Evolutionary conservation across 805 yeast genomes (phyloP), one percentile per base, ranked within the genome.

Genomic region (Blastobotrys chiropterorum): DNA sequence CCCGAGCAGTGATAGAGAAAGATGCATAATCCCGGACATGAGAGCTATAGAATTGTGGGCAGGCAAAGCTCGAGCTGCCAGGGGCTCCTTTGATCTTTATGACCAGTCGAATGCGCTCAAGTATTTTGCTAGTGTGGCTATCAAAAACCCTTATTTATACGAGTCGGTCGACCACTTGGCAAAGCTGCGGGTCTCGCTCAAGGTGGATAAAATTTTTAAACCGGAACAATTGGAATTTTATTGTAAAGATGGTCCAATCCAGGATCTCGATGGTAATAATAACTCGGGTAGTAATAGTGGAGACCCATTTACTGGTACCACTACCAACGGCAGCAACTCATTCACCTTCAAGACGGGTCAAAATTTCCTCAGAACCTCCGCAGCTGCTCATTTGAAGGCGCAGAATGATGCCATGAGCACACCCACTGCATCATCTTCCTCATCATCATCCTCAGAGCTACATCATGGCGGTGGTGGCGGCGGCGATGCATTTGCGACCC

Each of bases 161-260:
- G 97, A 89, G 63, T 89, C 97, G 0, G 82, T 88, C 56, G 88
- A 83, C 57, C 83, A 83, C 43, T 70, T 94, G 46, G 81, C 89
- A 60, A 74, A 75, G 46, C 70, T 85, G 69, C 94, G 95, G 11
- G 87, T 85, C 16, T 78, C 78, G 53, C 75, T 89, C 16, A 79
- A 81, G 53, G 80, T 83, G 3, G 78, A 78, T 8, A 57, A 63
- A 44, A 54, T 70, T 15, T 71, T 63, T 47, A 55, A 56, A 40
- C 39, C 49, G 15, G 50, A 51, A 15, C 48, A 40, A 26, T 41
- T 51, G 34, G 50, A 49, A n/a, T 21, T 39, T 6, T 14, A 46
- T 11, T 45, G 38, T 16, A 19, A 42, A 22, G 47, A 55, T 15
- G 45, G 44, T 3, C n/a, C 38, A 4, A 21, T 34, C 22, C 8